phyloP scores from a whole-genome alignment of 176 grass and related monocot genomes.

The Oryza australiensis region DNA sequence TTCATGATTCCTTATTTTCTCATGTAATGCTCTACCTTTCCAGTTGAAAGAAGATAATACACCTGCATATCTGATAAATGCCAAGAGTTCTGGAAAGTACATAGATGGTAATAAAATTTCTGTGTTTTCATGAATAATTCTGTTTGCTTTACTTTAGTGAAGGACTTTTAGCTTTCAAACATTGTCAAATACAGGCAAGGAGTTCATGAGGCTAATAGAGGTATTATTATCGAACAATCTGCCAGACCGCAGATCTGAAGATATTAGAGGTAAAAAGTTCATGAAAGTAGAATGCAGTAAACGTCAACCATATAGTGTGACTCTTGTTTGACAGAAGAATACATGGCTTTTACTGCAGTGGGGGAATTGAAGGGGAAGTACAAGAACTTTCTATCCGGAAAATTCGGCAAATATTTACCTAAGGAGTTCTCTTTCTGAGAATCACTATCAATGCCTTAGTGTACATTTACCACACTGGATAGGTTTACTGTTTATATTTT shows the following conservation, averaged over 20 bases:
- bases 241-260: constrained; percentile 35
- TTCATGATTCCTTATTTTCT: background rate
- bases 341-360: constrained; percentile 47
- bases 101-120: constrained; percentile 48
- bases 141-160: constrained; percentile 7
- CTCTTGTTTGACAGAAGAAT: background rate
- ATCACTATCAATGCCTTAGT: background rate
- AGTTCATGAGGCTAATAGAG: constrained; percentile 53
- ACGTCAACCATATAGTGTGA: background rate
- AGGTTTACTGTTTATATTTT: background rate
- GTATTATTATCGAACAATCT: constrained; percentile 37
- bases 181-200: constrained; percentile 50
- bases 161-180: background rate
- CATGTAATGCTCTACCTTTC: constrained; percentile 29
- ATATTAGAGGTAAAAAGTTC: constrained; percentile 56
- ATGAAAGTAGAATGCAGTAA: constrained; percentile 4
- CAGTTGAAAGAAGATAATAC: constrained; percentile 67
- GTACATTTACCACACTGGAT: background rate
- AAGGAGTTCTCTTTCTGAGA: constrained; percentile 67
- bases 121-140: constrained; percentile 14
- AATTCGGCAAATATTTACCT: constrained; percentile 54
- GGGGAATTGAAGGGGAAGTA: constrained; percentile 82
- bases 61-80: constrained; percentile 82
- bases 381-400: constrained; percentile 64
- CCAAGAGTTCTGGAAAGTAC: constrained; percentile 56